A percentile compares a stretch with the other conserved stretches of the same genome.
Conservation (phyloP, 2,329 filamentous ascomycete genomes). For the Monosporascus sp. region DNA sequence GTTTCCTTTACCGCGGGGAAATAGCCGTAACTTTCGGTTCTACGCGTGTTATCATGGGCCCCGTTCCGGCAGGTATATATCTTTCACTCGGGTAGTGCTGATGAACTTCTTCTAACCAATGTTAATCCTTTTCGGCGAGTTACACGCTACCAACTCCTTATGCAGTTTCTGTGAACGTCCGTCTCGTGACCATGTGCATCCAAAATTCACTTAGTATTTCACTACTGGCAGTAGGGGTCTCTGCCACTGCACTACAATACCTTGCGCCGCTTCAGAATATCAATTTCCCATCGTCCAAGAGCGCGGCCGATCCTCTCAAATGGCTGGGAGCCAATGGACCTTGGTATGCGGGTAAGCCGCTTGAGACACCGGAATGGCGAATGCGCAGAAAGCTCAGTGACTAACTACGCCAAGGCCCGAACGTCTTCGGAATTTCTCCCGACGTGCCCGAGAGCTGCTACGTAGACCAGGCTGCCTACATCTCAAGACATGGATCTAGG, state of each 20-base stretch:
- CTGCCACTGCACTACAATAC: slow-evolving; percentile 9
- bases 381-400: not conserved
- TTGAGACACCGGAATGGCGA: not conserved
- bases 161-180: too few species aligned
- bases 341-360: slow-evolving; percentile 40
- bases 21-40: not conserved
- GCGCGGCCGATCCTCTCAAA: slow-evolving; percentile 37
- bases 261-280: slow-evolving; percentile 28
- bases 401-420: slow-evolving; percentile 36
- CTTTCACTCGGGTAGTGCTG: too few species aligned
- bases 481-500: slow-evolving; percentile 56
- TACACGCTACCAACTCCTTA: too few species aligned
- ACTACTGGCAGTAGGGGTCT: slow-evolving; percentile 6
- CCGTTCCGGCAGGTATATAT: too few species aligned
- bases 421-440: slow-evolving; percentile 49
- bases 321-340: slow-evolving; percentile 49
- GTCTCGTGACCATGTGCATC: slow-evolving; percentile 8
- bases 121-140: not conserved
- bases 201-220: slow-evolving; percentile 4
- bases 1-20: not conserved
- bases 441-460: slow-evolving; percentile 50
- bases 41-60: too few species aligned
- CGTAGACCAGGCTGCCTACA: slow-evolving; percentile 56
- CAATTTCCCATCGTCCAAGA: slow-evolving; percentile 21
- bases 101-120: not conserved